phyloP scores from a whole-genome alignment of 2,329 filamentous ascomycete genomes.

The Cryphonectria naterciae region DNA sequence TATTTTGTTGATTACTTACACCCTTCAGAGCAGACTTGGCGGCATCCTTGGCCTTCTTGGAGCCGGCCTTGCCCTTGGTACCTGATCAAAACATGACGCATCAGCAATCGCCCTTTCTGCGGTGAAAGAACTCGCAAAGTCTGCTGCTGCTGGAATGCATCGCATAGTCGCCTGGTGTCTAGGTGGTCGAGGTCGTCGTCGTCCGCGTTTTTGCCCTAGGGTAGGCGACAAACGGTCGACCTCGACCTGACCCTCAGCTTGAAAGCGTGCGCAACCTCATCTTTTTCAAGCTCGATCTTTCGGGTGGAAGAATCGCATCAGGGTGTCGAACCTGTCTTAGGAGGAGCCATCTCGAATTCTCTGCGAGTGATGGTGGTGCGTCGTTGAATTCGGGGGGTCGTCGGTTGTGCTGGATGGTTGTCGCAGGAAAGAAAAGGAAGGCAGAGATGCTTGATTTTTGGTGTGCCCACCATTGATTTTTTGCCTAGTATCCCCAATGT shows the following conservation, averaged over 20 bases:
- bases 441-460: neutral
- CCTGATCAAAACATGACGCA: constrained; percentile 59
- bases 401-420: constrained; percentile 23
- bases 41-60: constrained; percentile 90
- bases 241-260: constrained; percentile 28
- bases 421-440: constrained; percentile 4
- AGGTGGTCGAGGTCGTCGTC: constrained; percentile 20
- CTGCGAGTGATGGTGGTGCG: constrained; percentile 25
- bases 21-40: constrained; percentile 96
- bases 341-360: constrained; percentile 31
- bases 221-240: constrained; percentile 17
- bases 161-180: constrained; percentile 35
- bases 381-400: constrained; percentile 28
- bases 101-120: constrained; percentile 71
- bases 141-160: constrained; percentile 71
- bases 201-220: constrained; percentile 4
- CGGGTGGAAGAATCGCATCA: constrained; percentile 21
- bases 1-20: constrained; percentile 62
- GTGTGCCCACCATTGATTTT: neutral
- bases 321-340: constrained; percentile 31
- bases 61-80: constrained; percentile 61
- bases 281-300: constrained; percentile 26
- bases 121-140: constrained; percentile 72
- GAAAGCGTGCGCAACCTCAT: constrained; percentile 30
- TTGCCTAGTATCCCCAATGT: neutral